These are phyloP conservation scores for Amanita subjunquillea DNA, from an alignment of 768 basidiomycete species.

Conservation along the genomic window DNA sequence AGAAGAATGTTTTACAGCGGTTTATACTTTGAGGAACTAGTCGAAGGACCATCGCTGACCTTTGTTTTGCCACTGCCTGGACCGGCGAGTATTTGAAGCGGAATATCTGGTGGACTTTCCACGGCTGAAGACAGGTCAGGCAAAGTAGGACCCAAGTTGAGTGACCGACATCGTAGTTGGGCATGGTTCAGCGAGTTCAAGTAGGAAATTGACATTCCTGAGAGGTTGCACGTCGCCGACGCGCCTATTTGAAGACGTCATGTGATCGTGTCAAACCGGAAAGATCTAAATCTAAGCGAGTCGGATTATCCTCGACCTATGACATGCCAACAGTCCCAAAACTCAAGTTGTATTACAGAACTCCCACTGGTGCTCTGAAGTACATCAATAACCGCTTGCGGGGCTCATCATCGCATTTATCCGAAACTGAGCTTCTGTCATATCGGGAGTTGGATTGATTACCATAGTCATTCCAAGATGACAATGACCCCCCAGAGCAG, in stretches of 20 bases:
- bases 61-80: conserved; percentile 70
- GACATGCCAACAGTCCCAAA: too few relatives aligned
- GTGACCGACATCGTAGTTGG: conserved; percentile 26
- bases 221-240: background rate
- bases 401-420: too few relatives aligned
- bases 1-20: background rate
- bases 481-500: background rate
- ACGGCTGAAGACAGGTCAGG: conserved; percentile 38
- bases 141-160: background rate
- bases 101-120: conserved; percentile 44
- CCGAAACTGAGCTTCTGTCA: too few relatives aligned
- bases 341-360: too few relatives aligned
- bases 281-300: too few relatives aligned
- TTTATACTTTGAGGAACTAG: background rate
- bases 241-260: background rate
- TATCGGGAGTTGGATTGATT: too few relatives aligned
- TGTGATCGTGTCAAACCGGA: background rate
- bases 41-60: conserved; percentile 13
- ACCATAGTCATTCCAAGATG: too few relatives aligned
- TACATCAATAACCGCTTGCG: too few relatives aligned
- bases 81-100: conserved; percentile 76
- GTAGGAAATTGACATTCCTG: background rate
- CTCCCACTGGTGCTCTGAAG: too few relatives aligned
- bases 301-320: too few relatives aligned
- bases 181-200: conserved; percentile 20